Evolutionary conservation across 1,284 basidiomycete species (phyloP).

Genomic region (Ustilago tritici): DNA sequence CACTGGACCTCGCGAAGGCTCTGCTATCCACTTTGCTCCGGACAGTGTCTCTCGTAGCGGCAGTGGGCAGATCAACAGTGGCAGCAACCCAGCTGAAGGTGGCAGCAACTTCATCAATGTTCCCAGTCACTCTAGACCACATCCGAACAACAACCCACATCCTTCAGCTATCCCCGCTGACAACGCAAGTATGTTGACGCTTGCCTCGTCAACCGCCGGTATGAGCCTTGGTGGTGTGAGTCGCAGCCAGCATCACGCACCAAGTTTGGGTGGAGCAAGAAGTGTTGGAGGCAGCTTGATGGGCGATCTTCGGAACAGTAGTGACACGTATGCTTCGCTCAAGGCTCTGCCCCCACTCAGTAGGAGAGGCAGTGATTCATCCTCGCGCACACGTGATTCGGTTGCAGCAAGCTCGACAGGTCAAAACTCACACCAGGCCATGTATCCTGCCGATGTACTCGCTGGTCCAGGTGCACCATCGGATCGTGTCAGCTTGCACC

Average conservation of each 20-base stretch:
- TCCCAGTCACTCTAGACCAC: constrained; percentile 87
- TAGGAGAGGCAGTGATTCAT: constrained; percentile 62
- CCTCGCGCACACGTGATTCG: constrained; percentile 51
- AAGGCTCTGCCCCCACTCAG: constrained; percentile 64
- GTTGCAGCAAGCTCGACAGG: constrained; percentile 58
- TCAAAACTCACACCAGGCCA: constrained; percentile 56
- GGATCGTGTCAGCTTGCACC: constrained; percentile 53
- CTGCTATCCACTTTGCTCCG: constrained; percentile 31
- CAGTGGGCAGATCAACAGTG: constrained; percentile 26
- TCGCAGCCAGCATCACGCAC: constrained; percentile 50
- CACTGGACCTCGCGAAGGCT: constrained; percentile 38
- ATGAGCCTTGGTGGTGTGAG: constrained; percentile 54
- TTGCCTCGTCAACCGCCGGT: constrained; percentile 83
- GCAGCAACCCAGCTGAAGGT: constrained; percentile 18
- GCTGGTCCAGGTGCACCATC: constrained; percentile 35
- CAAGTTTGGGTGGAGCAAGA: constrained; percentile 56
- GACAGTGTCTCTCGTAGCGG: constrained; percentile 25
- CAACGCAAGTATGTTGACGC: constrained; percentile 89
- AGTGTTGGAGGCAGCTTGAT: constrained; percentile 61
- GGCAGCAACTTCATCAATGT: constrained; percentile 48
- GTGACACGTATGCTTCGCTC: constrained; percentile 62
- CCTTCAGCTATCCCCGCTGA: constrained; percentile 88
- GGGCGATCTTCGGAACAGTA: constrained; percentile 59
- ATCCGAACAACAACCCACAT: constrained; percentile 93
- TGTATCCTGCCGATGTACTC: constrained; percentile 25